These are phyloP conservation scores for Neurospora sp. DNA, from an alignment of 2,329 filamentous ascomycete species.

Conservation along the genomic window DNA sequence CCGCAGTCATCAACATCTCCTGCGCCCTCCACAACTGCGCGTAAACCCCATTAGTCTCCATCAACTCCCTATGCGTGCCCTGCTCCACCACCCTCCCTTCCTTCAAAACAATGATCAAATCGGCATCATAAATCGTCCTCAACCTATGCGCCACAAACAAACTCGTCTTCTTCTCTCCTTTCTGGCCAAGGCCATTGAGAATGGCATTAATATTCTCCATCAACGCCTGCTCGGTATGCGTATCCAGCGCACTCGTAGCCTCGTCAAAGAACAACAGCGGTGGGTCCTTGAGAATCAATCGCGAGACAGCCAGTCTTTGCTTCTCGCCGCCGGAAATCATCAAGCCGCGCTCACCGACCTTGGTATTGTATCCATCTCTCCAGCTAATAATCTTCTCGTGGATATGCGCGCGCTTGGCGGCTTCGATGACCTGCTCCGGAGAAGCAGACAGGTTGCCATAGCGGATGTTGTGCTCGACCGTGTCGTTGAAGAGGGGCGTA, in stretches of 20 bases:
- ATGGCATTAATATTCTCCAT: constrained; percentile 91
- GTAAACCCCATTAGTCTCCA: constrained; percentile 67
- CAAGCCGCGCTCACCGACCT: constrained; percentile 86
- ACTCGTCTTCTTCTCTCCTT: constrained; percentile 63
- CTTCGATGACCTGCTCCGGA: constrained; percentile 61
- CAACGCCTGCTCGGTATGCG: constrained; percentile 83
- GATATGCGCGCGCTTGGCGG: constrained; percentile 73
- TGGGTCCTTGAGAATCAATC: constrained; percentile 79
- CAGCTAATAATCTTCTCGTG: constrained; percentile 72
- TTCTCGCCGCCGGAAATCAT: constrained; percentile 97
- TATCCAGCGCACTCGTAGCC: constrained; percentile 85
- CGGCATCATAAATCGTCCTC: constrained; percentile 84
- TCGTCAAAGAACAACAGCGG: constrained; percentile 91
- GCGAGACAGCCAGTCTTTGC: constrained; percentile 75
- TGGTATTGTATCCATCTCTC: constrained; percentile 81
- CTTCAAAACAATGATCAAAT: constrained; percentile 83
- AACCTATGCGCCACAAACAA: constrained; percentile 89
- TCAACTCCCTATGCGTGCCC: constrained; percentile 74
- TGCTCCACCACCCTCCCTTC: constrained; percentile 81
- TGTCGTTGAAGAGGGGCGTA: constrained; percentile 94
- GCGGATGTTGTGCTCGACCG: constrained; percentile 88
- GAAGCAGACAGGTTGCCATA: constrained; percentile 78
- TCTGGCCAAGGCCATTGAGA: constrained; percentile 36
- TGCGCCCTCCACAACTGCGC: constrained; percentile 69
- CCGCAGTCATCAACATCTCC: constrained; percentile 15